These are phyloP conservation scores for Citrus glauca DNA, from an alignment of 345 rosid species.

Conservation along the genomic window DNA sequence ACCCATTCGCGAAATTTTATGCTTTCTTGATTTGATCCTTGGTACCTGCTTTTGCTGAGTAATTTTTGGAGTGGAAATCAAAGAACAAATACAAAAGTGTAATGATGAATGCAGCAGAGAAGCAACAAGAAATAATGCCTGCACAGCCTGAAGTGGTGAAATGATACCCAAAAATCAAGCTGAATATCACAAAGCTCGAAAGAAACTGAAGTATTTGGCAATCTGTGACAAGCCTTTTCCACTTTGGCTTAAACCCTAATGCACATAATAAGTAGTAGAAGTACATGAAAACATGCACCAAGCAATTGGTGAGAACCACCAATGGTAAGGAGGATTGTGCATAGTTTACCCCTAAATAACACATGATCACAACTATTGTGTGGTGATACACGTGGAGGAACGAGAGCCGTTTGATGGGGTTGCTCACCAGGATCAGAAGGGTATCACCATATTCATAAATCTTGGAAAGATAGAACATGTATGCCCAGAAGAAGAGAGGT, in stretches of 20 bases:
- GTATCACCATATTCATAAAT: conserved; percentile 58
- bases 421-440: conserved; percentile 42
- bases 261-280: conserved; percentile 43
- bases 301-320: conserved; percentile 47
- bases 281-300: conserved; percentile 68
- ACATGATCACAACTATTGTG: conserved; percentile 54
- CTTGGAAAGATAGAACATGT: conserved; percentile 66
- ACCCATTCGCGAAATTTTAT: not conserved
- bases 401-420: conserved; percentile 40
- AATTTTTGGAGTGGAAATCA: conserved; percentile 47
- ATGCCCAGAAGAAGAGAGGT: conserved; percentile 66
- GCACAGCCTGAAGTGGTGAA: conserved; percentile 49
- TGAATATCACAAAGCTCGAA: conserved; percentile 37
- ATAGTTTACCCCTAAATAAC: conserved; percentile 42
- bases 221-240: conserved; percentile 64
- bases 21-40: not conserved
- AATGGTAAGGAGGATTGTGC: conserved; percentile 49
- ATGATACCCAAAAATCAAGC: conserved; percentile 40
- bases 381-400: conserved; percentile 82
- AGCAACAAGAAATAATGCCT: conserved; percentile 58
- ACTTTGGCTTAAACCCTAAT: conserved; percentile 50
- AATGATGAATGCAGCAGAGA: conserved; percentile 43
- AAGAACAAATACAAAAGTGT: conserved; percentile 48
- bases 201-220: conserved; percentile 61
- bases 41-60: conserved; percentile 18